Evolutionary conservation across 768 basidiomycete genomes (phyloP), one percentile per base, ranked within the genome.

Genomic region (Calocybe indica): DNA sequence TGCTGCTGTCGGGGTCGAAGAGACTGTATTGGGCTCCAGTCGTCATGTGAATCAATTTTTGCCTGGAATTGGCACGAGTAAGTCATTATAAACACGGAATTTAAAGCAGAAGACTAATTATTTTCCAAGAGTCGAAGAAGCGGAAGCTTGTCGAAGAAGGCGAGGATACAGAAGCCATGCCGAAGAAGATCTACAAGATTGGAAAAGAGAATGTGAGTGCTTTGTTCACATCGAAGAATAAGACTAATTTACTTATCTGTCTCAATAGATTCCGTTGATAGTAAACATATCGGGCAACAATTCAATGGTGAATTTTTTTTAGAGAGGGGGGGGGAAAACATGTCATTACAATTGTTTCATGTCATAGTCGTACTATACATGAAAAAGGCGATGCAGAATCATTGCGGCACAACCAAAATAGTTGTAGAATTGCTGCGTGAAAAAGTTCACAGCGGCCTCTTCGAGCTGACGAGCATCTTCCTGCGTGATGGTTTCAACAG

Each of bases 351-450:
- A 11, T 11, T 11, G 14, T 37, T 11, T 14, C 11, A 37, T 37
- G 36, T 37, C 36, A 42, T 11, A 22, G 45, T 37, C 36, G 11
- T 6, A 50, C 15, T 5, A 1, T 32, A 36, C 22, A 22, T 46
- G 38, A 12, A 42, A 52, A 15, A 55, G 48, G 6, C 37, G 28
- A 10, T 28, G 14, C 5, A 47, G 48, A 31, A 55, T 28, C 33
- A 52, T 44, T 4, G 48, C 48, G 30, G 53, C 40, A 8, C 22
- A 45, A 6, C 34, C 14, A 22, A 55, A 55, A 35, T 55, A 29
- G n/a, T 47, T 49, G 41, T 33, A 55, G 31, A 55, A 55, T 10
- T 41, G 46, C 15, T 43, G 36, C 1, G 38, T 40, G 37, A 52
- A 55, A 13, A 46, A 47, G 11, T 6, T 1, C 8, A 50, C 43